Conservation (phyloP, 1,284 basidiomycete species). For the Apiotrichum akiyoshidainum region DNA sequence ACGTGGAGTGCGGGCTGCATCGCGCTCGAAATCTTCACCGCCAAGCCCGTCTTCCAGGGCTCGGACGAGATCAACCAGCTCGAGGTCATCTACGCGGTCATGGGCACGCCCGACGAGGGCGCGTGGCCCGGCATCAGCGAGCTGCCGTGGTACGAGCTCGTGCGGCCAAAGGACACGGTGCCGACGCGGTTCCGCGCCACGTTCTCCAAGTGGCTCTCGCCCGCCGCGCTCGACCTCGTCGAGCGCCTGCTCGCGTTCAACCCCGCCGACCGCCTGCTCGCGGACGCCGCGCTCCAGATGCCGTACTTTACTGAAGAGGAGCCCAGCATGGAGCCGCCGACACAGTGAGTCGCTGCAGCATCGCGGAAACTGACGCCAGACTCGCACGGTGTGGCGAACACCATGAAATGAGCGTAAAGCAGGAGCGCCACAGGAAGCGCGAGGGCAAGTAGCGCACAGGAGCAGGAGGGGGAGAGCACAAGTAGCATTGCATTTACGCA, state of each 20-base stretch:
- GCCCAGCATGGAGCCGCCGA: slow-evolving; percentile 69
- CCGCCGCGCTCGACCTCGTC: slow-evolving; percentile 78
- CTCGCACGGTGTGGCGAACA: slow-evolving; percentile 43
- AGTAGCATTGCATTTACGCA: too few species aligned
- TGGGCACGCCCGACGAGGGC: slow-evolving; percentile 81
- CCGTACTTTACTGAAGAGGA: slow-evolving; percentile 79
- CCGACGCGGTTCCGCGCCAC: slow-evolving; percentile 70
- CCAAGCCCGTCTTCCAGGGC: slow-evolving; percentile 92
- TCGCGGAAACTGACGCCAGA: slow-evolving; percentile 15
- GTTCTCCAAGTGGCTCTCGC: slow-evolving; percentile 81
- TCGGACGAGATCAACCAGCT: slow-evolving; percentile 96
- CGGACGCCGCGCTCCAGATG: slow-evolving; percentile 71
- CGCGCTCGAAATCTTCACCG: slow-evolving; percentile 94
- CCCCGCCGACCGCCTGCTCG: slow-evolving; percentile 71
- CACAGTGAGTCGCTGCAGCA: slow-evolving; percentile 61
- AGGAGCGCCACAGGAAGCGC: slow-evolving; percentile 11
- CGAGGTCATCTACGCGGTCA: slow-evolving; percentile 81
- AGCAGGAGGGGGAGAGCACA: too few species aligned
- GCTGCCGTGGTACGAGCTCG: slow-evolving; percentile 97
- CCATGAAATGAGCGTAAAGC: slow-evolving; percentile 50
- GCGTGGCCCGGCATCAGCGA: slow-evolving; percentile 78
- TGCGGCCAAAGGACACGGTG: slow-evolving; percentile 71
- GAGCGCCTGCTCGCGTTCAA: slow-evolving; percentile 78
- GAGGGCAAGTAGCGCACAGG: slow-evolving; percentile 10
- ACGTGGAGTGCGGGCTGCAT: slow-evolving; percentile 99